Conservation (phyloP, 768 basidiomycete species). For the Tricholoma terreum region DNA sequence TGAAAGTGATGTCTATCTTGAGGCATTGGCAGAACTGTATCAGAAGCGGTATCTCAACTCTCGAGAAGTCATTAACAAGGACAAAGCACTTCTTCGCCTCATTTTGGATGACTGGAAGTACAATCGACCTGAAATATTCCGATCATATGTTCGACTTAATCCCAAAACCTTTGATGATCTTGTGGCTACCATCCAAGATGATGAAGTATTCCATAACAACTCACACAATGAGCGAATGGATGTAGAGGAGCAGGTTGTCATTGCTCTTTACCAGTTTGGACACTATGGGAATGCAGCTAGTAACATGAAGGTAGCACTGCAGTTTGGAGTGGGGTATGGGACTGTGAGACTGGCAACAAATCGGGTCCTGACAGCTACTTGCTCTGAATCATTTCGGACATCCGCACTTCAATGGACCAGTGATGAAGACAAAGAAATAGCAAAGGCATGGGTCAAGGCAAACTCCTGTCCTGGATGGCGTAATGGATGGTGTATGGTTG, state of each 20-base stretch:
- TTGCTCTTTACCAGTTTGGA: slow-evolving; percentile 36
- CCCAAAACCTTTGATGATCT: slow-evolving; percentile 22
- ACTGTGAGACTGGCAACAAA: too few relatives aligned
- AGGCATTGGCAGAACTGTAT: background rate
- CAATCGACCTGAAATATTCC: slow-evolving; percentile 7
- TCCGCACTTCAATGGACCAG: slow-evolving; percentile 28
- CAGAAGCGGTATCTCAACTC: background rate
- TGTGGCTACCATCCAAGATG: too few relatives aligned
- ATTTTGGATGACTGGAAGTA: background rate
- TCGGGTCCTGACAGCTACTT: slow-evolving; percentile 21
- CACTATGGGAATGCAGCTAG: slow-evolving; percentile 36
- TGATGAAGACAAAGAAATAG: slow-evolving; percentile 28
- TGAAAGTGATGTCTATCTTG: too few relatives aligned
- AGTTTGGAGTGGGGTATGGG: slow-evolving; percentile 30
- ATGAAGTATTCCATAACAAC: too few relatives aligned
- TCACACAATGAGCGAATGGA: slow-evolving; percentile 24
- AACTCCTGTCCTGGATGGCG: too few relatives aligned
- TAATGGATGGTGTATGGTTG: too few relatives aligned
- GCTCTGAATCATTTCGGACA: slow-evolving; percentile 21
- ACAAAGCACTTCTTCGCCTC: background rate
- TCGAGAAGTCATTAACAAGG: background rate
- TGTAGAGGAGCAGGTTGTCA: slow-evolving; percentile 31
- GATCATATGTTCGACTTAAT: slow-evolving; percentile 18
- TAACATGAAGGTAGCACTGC: slow-evolving; percentile 29
- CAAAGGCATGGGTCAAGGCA: slow-evolving; percentile 36